Conservation (phyloP, 2,329 filamentous ascomycete genomes). For the Chaetomium sp. region DNA sequence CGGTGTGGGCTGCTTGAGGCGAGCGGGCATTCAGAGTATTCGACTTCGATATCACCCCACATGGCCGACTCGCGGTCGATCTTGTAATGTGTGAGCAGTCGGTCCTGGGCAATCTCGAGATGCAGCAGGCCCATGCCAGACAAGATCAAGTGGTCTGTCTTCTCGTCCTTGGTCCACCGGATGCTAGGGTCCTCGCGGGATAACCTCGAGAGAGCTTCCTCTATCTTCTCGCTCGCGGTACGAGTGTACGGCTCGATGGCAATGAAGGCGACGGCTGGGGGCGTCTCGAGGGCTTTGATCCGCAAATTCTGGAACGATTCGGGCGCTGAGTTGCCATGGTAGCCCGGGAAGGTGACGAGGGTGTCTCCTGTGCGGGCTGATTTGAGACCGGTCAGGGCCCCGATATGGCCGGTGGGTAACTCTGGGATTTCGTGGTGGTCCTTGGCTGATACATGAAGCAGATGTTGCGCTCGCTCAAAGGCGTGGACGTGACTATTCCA, state of each 20-base stretch:
- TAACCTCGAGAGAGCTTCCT: slow-evolving; percentile 67
- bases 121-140: slow-evolving; percentile 97
- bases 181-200: slow-evolving; percentile 90
- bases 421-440: slow-evolving; percentile 78
- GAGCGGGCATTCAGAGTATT: slow-evolving; percentile 80
- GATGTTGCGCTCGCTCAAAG: slow-evolving; percentile 72
- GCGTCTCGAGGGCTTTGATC: slow-evolving; percentile 79
- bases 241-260: slow-evolving; percentile 65
- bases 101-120: slow-evolving; percentile 84
- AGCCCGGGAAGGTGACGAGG: slow-evolving; percentile 63
- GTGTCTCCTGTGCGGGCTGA: slow-evolving; percentile 92
- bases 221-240: slow-evolving; percentile 69
- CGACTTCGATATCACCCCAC: slow-evolving; percentile 89
- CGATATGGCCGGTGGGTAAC: slow-evolving; percentile 83
- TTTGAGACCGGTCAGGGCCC: slow-evolving; percentile 85
- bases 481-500: slow-evolving; percentile 82
- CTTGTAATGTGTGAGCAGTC: slow-evolving; percentile 83
- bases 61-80: slow-evolving; percentile 56
- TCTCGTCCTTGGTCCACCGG: slow-evolving; percentile 75
- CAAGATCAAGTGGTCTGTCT: slow-evolving; percentile 86
- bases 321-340: slow-evolving; percentile 51
- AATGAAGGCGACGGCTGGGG: slow-evolving; percentile 94
- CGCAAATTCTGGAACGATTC: slow-evolving; percentile 69
- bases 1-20: slow-evolving; percentile 49
- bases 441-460: slow-evolving; percentile 84